These are phyloP conservation scores for Populus nigra DNA, from an alignment of 345 rosid species.

Conservation along the genomic window DNA sequence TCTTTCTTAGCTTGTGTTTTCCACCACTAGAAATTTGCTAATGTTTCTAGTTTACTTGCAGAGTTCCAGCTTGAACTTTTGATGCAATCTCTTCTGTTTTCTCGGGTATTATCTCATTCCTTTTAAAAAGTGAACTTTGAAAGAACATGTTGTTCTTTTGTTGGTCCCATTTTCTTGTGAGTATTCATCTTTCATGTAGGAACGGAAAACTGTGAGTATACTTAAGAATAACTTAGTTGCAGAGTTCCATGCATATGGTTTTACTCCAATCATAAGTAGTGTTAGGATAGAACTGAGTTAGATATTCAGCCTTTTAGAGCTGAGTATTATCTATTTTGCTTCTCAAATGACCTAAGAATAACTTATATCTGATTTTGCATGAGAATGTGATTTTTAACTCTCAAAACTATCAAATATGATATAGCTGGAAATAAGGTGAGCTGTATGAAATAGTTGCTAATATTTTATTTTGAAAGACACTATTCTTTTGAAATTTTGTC, in stretches of 20 bases:
- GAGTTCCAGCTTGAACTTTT: conserved; percentile 93
- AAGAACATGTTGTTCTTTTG: conserved; percentile 17
- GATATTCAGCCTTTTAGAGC: neutral
- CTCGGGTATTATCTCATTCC: conserved; percentile 61
- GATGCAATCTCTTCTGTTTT: conserved; percentile 91
- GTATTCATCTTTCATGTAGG: neutral
- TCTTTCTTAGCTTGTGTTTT: neutral
- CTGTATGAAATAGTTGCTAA: neutral
- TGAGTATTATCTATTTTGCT: neutral
- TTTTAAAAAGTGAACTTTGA: conserved; percentile 16
- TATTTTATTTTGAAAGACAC: neutral
- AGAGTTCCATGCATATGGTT: neutral
- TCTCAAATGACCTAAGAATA: neutral
- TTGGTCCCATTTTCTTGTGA: conserved; percentile 12
- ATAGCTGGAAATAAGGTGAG: neutral
- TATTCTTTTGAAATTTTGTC: neutral
- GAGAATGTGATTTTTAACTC: neutral
- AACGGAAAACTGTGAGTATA: neutral
- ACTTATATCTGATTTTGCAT: neutral
- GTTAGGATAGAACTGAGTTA: neutral
- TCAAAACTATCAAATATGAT: neutral
- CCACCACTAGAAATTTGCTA: neutral
- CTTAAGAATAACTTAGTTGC: neutral
- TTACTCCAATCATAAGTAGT: neutral
- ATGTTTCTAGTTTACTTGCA: conserved; percentile 41